Evolutionary conservation across 305 asterid species (phyloP).

Genomic region (Solanum hybrid): DNA sequence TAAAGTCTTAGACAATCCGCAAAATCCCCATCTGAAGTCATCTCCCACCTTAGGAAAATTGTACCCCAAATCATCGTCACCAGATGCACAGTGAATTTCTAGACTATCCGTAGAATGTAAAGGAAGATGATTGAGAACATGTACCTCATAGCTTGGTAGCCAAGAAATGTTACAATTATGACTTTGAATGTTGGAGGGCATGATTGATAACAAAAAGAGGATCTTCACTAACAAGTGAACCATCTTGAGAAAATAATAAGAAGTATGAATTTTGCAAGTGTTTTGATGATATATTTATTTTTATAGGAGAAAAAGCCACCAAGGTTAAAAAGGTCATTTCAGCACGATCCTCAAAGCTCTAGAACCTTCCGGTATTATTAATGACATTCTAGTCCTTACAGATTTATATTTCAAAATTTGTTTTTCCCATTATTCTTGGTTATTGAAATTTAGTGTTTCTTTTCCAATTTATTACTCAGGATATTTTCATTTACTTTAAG

Average conservation of each 20-base stretch:
- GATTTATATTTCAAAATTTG: no score
- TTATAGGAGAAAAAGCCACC: no score
- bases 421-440: no score
- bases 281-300: no score
- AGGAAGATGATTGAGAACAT: not conserved
- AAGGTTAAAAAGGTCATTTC: no score
- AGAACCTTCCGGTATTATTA: no score
- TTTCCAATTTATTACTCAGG: no score
- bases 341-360: no score
- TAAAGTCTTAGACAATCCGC: not conserved
- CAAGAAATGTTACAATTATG: accelerated
- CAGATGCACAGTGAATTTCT: not conserved
- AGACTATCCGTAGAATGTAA: no score
- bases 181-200: not conserved
- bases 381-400: no score
- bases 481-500: no score
- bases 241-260: not conserved
- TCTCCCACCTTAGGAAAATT: not conserved
- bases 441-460: no score
- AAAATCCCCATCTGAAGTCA: not conserved
- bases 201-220: not conserved
- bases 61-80: not conserved
- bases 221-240: not conserved
- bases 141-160: not conserved
- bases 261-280: not conserved